phyloP scores from a whole-genome alignment of 495 filamentous ascomycete species.

The Penicillium argentinense region DNA sequence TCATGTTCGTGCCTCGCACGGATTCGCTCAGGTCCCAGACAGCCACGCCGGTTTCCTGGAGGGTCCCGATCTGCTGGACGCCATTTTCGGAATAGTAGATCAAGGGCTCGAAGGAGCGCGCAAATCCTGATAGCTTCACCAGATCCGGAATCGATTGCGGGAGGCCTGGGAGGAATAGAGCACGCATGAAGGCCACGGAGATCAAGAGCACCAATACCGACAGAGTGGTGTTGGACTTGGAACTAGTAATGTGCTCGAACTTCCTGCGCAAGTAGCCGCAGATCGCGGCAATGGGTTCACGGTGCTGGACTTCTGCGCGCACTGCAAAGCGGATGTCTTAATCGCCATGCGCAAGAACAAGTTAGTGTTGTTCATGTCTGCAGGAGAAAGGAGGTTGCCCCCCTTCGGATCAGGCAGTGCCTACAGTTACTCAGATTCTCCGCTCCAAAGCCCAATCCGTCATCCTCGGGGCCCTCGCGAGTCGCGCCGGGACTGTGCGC shows the following conservation, averaged over 20 bases:
- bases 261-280: constrained; percentile 60
- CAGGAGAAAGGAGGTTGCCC: constrained; percentile 11
- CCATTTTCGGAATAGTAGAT: constrained; percentile 92
- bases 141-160: constrained; percentile 77
- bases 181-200: constrained; percentile 58
- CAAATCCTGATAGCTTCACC: constrained; percentile 83
- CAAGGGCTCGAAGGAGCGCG: constrained; percentile 84
- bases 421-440: constrained; percentile 58
- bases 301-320: constrained; percentile 82
- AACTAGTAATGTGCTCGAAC: constrained; percentile 51
- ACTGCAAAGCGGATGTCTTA: constrained; percentile 84
- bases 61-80: constrained; percentile 74
- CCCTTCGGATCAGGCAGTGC: constrained; percentile 29
- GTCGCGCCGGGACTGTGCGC: constrained; percentile 19
- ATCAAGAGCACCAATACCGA: constrained; percentile 57
- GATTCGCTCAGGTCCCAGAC: constrained; percentile 92
- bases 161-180: constrained; percentile 64
- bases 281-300: constrained; percentile 78
- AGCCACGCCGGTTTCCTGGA: constrained; percentile 85
- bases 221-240: constrained; percentile 66
- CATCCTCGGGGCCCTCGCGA: constrained; percentile 27
- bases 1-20: constrained; percentile 85
- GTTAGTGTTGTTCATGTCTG: constrained; percentile 39
- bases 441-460: constrained; percentile 34
- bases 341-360: constrained; percentile 20